Base-by-base conservation (phyloP, 306 rosid genomes). In the Echinosophora koreensis region DNA sequence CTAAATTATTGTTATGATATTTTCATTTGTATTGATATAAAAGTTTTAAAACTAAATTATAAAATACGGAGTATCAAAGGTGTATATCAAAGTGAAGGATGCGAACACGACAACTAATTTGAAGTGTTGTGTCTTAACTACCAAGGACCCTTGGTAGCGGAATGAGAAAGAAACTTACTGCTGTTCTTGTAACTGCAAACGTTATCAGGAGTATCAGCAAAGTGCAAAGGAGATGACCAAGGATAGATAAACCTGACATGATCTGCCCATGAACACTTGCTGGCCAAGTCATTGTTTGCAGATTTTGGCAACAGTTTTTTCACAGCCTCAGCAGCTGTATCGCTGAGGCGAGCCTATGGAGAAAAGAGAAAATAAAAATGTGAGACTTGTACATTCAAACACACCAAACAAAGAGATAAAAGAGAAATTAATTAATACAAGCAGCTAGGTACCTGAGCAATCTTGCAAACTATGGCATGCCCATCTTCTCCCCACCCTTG, bases 201-300 rank as follows among this genome's bases (percentile, higher is more conserved):
- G 6, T 44, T 17, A 1, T 94, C 90, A 6, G 97, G 98, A 80
- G 97, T 94, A 71, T 94, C 70, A 32, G 90, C 81, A 77, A 42
- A 94, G 71, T 94, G 98, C 74, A 94, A 88, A 27, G 97, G 76
- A 61, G 96, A 69, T 4, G 98, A 91, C 98, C 98, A 94, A 0
- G 65, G 93, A 58, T 64, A 89, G 2, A 51, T 76, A 62, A 80
- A 76, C 67, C 80, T 87, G 13, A 94, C 74, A 57, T 49, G 77
- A 64, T 94, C 98, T 5, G 98, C 92, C 97, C 98, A 94, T 4
- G 84, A 77, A 64, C 98, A 94, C 67, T 85, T 62, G 17, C 84
- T 88, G 0, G 87, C 82, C 81, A 91, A 75, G 8, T 91, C 94
- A 18, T 84, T 88, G 3, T 75, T 69, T 17, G 90, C 96, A 5